phyloP scores from a whole-genome alignment of 495 filamentous ascomycete species.

The Beverwykella pulmonaria region DNA sequence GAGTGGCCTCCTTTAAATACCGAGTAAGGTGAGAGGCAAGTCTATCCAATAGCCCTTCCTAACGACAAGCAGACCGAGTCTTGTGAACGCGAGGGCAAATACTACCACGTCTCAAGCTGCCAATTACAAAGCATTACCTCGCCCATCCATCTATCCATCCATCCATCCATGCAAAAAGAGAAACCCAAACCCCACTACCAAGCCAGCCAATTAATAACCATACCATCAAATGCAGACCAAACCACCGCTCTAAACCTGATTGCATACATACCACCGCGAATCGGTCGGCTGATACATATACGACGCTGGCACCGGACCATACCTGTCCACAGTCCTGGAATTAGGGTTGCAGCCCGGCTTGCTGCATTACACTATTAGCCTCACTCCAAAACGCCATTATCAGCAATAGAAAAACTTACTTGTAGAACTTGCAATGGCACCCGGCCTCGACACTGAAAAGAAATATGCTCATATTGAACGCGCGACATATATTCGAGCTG shows the following conservation, averaged over 20 bases:
- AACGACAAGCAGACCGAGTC: no score
- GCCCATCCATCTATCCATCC: no score
- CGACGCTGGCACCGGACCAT: background rate
- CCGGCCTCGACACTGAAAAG: background rate
- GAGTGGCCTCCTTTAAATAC: no score
- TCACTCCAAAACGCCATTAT: background rate
- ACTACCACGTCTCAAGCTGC: no score
- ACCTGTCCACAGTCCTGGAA: background rate
- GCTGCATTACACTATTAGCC: background rate
- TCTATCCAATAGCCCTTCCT: no score
- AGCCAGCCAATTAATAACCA: no score
- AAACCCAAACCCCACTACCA: no score
- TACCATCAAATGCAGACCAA: no score
- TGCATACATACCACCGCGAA: background rate
- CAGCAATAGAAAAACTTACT: background rate
- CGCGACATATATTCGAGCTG: background rate
- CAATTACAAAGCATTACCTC: no score
- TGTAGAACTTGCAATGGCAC: background rate
- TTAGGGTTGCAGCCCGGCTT: background rate
- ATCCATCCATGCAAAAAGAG: no score
- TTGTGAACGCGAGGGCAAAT: no score
- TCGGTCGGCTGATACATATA: background rate
- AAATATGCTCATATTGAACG: background rate
- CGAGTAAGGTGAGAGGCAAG: no score
- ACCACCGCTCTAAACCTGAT: background rate